These are phyloP conservation scores for Remersonia thermophila DNA, from an alignment of 2,329 filamentous ascomycete genomes.

Conservation along the genomic window DNA sequence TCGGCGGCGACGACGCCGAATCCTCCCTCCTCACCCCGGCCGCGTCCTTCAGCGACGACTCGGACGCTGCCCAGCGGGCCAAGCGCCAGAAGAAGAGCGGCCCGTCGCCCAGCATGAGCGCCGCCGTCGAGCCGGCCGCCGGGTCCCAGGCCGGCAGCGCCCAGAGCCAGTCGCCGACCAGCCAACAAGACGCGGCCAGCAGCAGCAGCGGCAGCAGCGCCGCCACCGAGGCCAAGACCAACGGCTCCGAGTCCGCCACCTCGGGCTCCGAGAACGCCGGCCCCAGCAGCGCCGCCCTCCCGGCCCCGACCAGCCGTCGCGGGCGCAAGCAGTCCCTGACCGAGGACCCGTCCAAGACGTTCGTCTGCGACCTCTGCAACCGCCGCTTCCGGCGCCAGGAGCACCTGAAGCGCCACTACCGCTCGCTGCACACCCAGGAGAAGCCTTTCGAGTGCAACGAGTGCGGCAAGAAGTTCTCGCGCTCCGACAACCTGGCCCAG, in stretches of 20 bases:
- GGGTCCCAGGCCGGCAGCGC: slow-evolving; percentile 24
- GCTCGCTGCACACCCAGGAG: slow-evolving; percentile 94
- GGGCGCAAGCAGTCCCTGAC: slow-evolving; percentile 97
- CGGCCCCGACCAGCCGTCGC: slow-evolving; percentile 66
- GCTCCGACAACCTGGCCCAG: slow-evolving; percentile 93
- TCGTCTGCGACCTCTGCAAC: slow-evolving; percentile 91
- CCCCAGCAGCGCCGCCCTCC: slow-evolving; percentile 25
- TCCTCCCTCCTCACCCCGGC: slow-evolving; percentile 51
- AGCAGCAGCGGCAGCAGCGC: slow-evolving; percentile 12
- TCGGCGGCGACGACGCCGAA: slow-evolving; percentile 56
- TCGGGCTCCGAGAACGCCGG: slow-evolving; percentile 25
- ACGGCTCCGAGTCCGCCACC: slow-evolving; percentile 22
- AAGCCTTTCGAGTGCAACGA: slow-evolving; percentile 97
- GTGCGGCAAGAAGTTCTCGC: slow-evolving; percentile 98
- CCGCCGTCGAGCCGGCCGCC: slow-evolving; percentile 27
- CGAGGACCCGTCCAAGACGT: slow-evolving; percentile 96
- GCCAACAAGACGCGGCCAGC: slow-evolving; percentile 16
- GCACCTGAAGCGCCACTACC: slow-evolving; percentile 96
- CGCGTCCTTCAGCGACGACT: slow-evolving; percentile 36
- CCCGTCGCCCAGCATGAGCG: slow-evolving; percentile 31
- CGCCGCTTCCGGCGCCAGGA: slow-evolving; percentile 96
- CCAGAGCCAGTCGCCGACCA: slow-evolving; percentile 23
- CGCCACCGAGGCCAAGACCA: slow-evolving; percentile 20
- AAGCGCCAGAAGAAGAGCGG: slow-evolving; percentile 45
- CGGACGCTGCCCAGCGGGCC: slow-evolving; percentile 37